These are phyloP conservation scores for Fusarium transvaalense DNA, from an alignment of 2,329 filamentous ascomycete species.

Conservation along the genomic window DNA sequence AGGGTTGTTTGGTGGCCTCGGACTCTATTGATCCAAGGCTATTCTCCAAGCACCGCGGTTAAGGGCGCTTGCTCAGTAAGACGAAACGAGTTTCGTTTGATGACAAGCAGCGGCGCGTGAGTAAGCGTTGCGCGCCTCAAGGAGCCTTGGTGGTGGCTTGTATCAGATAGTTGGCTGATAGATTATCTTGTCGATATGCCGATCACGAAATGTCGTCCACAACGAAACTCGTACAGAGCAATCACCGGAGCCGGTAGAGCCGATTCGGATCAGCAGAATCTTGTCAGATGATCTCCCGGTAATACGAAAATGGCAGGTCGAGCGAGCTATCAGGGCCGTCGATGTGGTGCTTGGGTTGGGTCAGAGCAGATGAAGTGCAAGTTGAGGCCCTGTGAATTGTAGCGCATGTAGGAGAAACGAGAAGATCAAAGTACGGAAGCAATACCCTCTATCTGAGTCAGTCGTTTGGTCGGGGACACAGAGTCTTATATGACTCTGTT, in stretches of 20 bases:
- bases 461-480: conserved; percentile 33
- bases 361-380: conserved; percentile 4
- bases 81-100: conserved; percentile 17
- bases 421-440: conserved; percentile 10
- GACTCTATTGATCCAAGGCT: conserved; percentile 26
- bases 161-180: conserved; percentile 41
- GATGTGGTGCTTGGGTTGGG: conserved; percentile 18
- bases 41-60: conserved; percentile 25
- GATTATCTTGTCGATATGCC: conserved; percentile 25
- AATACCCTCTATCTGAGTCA: conserved; percentile 5
- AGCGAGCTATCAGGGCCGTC: conserved; percentile 12
- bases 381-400: conserved; percentile 7
- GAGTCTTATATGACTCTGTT: conserved; percentile 46
- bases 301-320: conserved; percentile 27
- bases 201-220: conserved; percentile 20
- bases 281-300: conserved; percentile 34
- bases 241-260: conserved; percentile 26
- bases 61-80: conserved; percentile 27
- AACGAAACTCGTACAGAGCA: conserved; percentile 15
- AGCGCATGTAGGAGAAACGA: conserved; percentile 4
- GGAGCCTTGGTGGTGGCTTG: conserved; percentile 31
- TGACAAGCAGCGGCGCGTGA: conserved; percentile 19
- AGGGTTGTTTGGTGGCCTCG: conserved; percentile 45
- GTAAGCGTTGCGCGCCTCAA: conserved; percentile 33
- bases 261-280: conserved; percentile 34